Evolutionary conservation across 192 early-diverging fungal species (phyloP).

Genomic region (Diversispora epigaea): DNA sequence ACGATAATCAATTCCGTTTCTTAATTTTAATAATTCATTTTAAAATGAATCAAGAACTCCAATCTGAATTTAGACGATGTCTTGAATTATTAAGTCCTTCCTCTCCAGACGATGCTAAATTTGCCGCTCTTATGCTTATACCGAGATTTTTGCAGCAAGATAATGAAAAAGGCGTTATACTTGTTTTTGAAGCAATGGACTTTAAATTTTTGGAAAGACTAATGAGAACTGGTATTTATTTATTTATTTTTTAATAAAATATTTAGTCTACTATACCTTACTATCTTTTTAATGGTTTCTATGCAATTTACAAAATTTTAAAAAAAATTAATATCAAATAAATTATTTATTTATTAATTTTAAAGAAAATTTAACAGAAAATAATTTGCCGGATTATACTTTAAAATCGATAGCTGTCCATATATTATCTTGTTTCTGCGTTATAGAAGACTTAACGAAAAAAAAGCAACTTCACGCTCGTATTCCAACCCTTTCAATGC

Average conservation of each 20-base stretch:
- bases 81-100: slow-evolving; percentile 41
- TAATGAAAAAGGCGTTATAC: slow-evolving; percentile 32
- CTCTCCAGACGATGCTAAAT: slow-evolving; percentile 50
- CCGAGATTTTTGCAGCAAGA: slow-evolving; percentile 48
- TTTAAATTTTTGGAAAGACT: slow-evolving; percentile 54
- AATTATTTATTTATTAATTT: too few relatives aligned
- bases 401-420: slow-evolving; percentile 46
- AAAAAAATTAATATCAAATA: too few relatives aligned
- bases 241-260: neutral
- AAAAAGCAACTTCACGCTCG: slow-evolving; percentile 35
- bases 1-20: too few relatives aligned
- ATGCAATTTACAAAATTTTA: too few relatives aligned
- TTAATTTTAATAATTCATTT: too few relatives aligned
- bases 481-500: slow-evolving; percentile 39
- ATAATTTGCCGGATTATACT: slow-evolving; percentile 38
- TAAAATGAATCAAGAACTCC: neutral
- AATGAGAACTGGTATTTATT: slow-evolving; percentile 43
- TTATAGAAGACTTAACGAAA: slow-evolving; percentile 27
- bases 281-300: neutral
- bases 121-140: slow-evolving; percentile 50
- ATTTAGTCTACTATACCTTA: neutral
- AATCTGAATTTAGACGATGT: slow-evolving; percentile 35
- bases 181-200: slow-evolving; percentile 50
- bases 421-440: slow-evolving; percentile 43
- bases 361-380: slow-evolving; percentile 15